Base-by-base conservation (phyloP, 768 basidiomycete genomes). In the Lanmaoa pseudosensibilis region DNA sequence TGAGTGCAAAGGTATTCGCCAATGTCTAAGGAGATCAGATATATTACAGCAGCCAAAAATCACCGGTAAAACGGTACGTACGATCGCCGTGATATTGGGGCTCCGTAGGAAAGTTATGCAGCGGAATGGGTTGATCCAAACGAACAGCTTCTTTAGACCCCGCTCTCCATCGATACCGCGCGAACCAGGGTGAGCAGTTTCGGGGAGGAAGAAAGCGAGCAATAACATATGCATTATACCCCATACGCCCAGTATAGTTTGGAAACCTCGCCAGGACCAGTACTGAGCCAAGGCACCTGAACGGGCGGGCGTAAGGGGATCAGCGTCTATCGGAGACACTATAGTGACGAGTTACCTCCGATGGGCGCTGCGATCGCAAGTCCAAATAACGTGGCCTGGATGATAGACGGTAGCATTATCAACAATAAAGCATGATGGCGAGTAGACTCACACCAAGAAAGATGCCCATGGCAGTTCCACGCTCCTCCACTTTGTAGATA, bases 211-310 rank as follows among this genome's bases (percentile, higher is more conserved):
- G 4, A 78, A 40, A 2, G 65, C 47, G 33, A 87, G 73, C 6
- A 73, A 57, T 7, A 78, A 8, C 36, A 82, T 73, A 2, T 75
- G 71, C 1, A 77, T 15, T 0, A 80, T 37, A 2, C 78, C 80
- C 38, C 73, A 66, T 0, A 75, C 37, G 3, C 78, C 80, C 1
- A 89, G 55, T 0, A 63, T 61, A 9, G 70, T 64, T 63, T 90
- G 86, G 68, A 86, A 80, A 4, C 76, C 58, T 0, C 88, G 78
- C 87, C 88, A 90, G 0, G 87, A 88, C 34, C 77, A 77, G 58
- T 86, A 87, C 50, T 85, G 74, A 0, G 86, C 77, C 0, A 78
- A 73, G 27, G 78, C 50, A 15, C 83, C 83, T 82, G 10, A 16
- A 52, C 21, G 19, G 1, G 2, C 21, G 19, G 1, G 2, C 25